Evolutionary conservation across 352 stramenopile genomes (phyloP), one percentile per base, ranked within the genome.

Genomic region (Peronospora destructor): DNA sequence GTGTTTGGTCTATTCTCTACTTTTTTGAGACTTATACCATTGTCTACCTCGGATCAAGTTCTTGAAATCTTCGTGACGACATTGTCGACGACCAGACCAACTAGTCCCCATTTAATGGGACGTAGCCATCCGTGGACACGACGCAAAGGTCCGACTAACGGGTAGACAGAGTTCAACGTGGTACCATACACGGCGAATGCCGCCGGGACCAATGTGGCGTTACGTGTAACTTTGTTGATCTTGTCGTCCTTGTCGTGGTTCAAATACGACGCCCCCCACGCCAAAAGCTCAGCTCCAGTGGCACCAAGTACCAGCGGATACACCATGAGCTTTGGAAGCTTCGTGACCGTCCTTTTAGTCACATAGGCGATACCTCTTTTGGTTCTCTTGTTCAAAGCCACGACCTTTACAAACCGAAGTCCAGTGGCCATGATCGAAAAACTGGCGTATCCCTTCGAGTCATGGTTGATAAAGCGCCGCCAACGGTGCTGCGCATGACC

Each of bases 301-400:
- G 64, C 38, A 16, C 41, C 60, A 5, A 68, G 30, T n/a, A 68
- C 56, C 12, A 68, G 32, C 7, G 60, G 60, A 12, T 65, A 68
- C 8, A 65, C 25, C 50, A 68, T 51, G 17, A 61, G 37, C 36
- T 53, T 55, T 0, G 60, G 60, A 14, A 68, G 49, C 41, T 61
- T 61, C 36, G 53, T 50, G n/a, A 49, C 39, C 50, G 50, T 55
- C 38, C 17, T 56, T 45, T 62, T 61, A 37, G 41, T 49, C 45
- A 68, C 5, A 39, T 62, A 68, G 7, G 56, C 49, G 32, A 68
- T 51, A 7, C 60, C 49, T 55, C 56, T 56, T 56, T 64, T 61
- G 17, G 49, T 41, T 29, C 56, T 44, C 25, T 65, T 60, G 45
- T 51, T 46, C 11, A 45, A 61, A 19, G 35, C 48, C 41, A 65